These are phyloP conservation scores for Leccinum olivaceopallidum DNA, from an alignment of 768 basidiomycete genomes.

Conservation along the genomic window DNA sequence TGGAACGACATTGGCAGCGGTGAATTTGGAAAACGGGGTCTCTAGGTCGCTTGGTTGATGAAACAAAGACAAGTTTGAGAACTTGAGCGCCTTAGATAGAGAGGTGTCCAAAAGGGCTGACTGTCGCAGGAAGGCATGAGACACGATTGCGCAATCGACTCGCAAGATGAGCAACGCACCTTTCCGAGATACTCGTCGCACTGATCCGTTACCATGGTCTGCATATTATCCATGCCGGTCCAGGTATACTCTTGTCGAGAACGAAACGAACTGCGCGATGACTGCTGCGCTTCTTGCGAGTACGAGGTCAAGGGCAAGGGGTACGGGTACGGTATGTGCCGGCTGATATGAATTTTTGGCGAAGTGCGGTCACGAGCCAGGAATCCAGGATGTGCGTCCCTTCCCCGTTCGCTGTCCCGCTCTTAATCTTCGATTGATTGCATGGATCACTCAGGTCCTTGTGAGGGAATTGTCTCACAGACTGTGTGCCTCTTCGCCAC, in stretches of 20 bases:
- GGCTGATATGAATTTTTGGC: not conserved
- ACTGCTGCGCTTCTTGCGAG: conserved; percentile 6
- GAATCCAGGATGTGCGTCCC: conserved; percentile 1
- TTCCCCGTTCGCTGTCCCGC: not conserved
- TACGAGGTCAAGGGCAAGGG: not conserved
- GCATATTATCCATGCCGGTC: conserved; percentile 18
- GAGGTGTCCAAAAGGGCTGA: conserved; percentile 19
- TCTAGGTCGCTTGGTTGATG: conserved; percentile 18
- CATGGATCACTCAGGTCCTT: not conserved
- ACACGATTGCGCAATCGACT: conserved; percentile 35
- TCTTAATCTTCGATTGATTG: not conserved
- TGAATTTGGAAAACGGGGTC: conserved; percentile 11
- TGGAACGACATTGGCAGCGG: conserved; percentile 13
- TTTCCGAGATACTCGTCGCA: conserved; percentile 23
- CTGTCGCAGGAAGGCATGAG: conserved; percentile 26
- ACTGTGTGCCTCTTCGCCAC: not conserved
- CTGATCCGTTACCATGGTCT: conserved; percentile 7
- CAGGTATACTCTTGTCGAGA: not conserved
- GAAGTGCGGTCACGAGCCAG: conserved; percentile 16
- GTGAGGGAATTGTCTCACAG: conserved; percentile 3
- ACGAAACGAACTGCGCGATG: not conserved
- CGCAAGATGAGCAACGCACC: conserved; percentile 17
- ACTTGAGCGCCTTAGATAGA: not conserved
- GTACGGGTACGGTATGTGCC: conserved; percentile 1
- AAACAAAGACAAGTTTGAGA: not conserved